Base-by-base conservation (phyloP, 768 basidiomycete genomes). In the Macrolepiota dolichaula region DNA sequence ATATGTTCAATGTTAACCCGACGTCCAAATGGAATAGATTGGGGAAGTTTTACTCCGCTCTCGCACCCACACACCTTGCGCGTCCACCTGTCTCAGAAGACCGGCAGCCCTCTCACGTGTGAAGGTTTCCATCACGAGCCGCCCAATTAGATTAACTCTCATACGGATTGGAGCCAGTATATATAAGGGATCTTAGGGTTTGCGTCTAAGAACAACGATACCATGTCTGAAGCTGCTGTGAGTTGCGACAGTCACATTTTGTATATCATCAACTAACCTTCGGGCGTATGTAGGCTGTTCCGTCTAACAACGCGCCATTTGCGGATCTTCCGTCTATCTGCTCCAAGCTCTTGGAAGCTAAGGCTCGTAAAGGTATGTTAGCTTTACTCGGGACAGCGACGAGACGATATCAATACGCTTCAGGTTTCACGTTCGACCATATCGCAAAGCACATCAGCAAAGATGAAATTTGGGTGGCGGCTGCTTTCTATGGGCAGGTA, bases 391-490 rank as follows among this genome's bases (percentile, higher is more conserved):
- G 50, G 24, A n/a, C 12, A 40, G 19, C 38, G 37, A n/a, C 22
- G 27, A 24, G 42, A 7, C 12, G 22, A 51, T 17, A 50, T 32
- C 5, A 37, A 15, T 47, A 5, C 19, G 49, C 38, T 46, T 12
- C 52, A 89, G 88, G 86, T 15, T 65, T 87, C 62, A 85, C 86
- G 13, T 94, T 92, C 63, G 89, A 85, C 59, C 76, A 82, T 40
- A 83, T 94, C 64, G 90, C 81, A 11, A 76, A 85, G 61, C 77
- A 76, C 6, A 81, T 94, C 56, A 84, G 81, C 24, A 86, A 81
- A 69, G 88, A 91, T 69, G 92, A 94, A 67, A 80, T 93, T 25
- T 94, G 90, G 89, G 79, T 92, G 25, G 91, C 91, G 2, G 84
- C 91, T 5, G 85, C 86, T 51, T 90, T 94, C 73, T 92, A 91